phyloP scores from a whole-genome alignment of 83 land plant genomes.

The Thuja plicata region DNA sequence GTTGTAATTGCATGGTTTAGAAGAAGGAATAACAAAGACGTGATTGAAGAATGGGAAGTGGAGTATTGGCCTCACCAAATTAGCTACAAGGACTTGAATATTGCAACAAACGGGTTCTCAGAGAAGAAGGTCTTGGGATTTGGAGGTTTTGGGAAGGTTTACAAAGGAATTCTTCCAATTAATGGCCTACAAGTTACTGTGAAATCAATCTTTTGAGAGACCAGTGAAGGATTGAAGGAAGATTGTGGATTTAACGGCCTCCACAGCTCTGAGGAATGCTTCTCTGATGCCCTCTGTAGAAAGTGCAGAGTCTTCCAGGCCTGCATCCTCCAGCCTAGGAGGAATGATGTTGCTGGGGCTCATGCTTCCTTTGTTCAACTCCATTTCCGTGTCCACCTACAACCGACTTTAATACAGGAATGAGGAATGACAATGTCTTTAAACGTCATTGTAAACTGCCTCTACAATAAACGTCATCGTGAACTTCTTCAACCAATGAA shows the following conservation, averaged over 20 bases:
- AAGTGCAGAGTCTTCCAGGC: constrained; percentile 31
- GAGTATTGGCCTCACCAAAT: constrained; percentile 10
- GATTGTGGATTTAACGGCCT: background rate
- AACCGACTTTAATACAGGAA: background rate
- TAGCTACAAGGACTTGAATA: background rate
- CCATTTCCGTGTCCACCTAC: background rate
- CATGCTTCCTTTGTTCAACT: background rate
- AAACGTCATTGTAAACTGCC: no score
- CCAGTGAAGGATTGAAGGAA: constrained; percentile 6
- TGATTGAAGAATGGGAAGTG: background rate
- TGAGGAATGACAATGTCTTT: background rate
- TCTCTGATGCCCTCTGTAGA: constrained; percentile 21
- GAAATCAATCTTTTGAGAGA: background rate
- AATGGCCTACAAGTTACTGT: background rate
- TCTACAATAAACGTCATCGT: no score
- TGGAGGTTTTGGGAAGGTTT: background rate
- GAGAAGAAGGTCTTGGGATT: background rate
- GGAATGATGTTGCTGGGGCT: background rate
- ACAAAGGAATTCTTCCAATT: background rate
- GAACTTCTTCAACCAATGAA: no score
- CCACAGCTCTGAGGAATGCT: background rate
- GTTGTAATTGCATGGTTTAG: background rate
- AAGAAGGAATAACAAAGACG: background rate
- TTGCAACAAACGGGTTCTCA: constrained; percentile 10
- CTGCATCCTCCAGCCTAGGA: constrained; percentile 35